Conservation (phyloP, 2,329 filamentous ascomycete species). For the Periconia sp. region DNA sequence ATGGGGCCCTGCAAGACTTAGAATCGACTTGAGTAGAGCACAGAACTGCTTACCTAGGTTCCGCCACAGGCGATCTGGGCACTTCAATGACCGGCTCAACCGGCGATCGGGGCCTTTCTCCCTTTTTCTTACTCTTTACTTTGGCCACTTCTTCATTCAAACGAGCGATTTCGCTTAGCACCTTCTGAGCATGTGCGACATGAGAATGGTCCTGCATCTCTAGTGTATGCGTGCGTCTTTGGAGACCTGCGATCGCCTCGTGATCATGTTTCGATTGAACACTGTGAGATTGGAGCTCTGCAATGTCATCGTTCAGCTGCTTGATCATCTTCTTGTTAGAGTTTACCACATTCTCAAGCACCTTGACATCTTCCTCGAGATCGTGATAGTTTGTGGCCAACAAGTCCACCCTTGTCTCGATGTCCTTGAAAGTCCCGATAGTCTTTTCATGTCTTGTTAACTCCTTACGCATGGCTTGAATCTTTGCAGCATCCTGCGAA, state of each 20-base stretch:
- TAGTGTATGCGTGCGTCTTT: too few species aligned
- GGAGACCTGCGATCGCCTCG: too few species aligned
- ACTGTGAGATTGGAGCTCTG: too few species aligned
- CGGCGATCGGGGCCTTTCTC: not conserved
- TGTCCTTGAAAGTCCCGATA: not conserved
- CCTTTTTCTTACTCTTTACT: not conserved
- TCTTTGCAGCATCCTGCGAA: constrained; percentile 1
- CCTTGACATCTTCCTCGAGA: not conserved
- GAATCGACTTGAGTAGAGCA: too few species aligned
- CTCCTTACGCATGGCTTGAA: not conserved
- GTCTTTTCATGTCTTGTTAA: not conserved
- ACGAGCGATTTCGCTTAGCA: not conserved
- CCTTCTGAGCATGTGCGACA: too few species aligned
- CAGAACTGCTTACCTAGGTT: constrained; percentile 1
- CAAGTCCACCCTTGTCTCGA: not conserved
- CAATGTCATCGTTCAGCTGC: too few species aligned
- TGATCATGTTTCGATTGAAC: too few species aligned
- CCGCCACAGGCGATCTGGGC: constrained; percentile 4
- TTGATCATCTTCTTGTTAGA: not conserved
- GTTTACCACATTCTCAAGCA: not conserved
- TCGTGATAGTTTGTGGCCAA: not conserved
- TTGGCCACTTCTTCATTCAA: not conserved
- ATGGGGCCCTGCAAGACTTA: too few species aligned
- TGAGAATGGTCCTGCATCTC: too few species aligned
- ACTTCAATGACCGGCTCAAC: constrained; percentile 5